These are phyloP conservation scores for Podaxis rugospora DNA, from an alignment of 768 basidiomycete species.

Conservation along the genomic window DNA sequence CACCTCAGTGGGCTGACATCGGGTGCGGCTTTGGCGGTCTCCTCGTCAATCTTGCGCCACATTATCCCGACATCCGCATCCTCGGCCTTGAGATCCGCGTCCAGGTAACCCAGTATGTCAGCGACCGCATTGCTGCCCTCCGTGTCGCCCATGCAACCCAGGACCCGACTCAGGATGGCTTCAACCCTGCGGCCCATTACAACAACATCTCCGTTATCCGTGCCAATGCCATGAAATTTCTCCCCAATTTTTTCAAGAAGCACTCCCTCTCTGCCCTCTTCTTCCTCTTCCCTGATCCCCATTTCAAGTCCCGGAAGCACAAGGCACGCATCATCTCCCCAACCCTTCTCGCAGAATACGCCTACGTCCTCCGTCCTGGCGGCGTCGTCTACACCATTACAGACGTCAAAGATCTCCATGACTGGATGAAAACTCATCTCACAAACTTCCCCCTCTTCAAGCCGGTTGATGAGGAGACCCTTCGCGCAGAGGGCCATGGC, in stretches of 20 bases:
- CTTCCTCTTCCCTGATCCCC: constrained; percentile 98
- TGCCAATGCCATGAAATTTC: constrained; percentile 98
- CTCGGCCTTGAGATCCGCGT: constrained; percentile 97
- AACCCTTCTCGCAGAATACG: constrained; percentile 96
- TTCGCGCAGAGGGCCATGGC: constrained; percentile 74
- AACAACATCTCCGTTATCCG: constrained; percentile 92
- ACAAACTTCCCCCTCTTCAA: constrained; percentile 85
- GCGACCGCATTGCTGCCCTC: constrained; percentile 90
- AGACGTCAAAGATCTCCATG: constrained; percentile 89
- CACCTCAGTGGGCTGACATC: constrained; percentile 79
- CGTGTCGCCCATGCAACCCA: constrained; percentile 53
- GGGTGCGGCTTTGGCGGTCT: constrained; percentile 98
- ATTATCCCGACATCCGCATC: constrained; percentile 90
- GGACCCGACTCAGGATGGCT: constrained; percentile 15
- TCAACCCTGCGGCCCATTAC: constrained; percentile 38
- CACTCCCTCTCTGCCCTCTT: constrained; percentile 90
- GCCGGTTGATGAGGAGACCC: constrained; percentile 64
- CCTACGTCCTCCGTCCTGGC: constrained; percentile 88
- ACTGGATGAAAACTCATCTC: constrained; percentile 95
- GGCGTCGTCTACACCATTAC: constrained; percentile 98
- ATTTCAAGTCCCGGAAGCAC: constrained; percentile 97
- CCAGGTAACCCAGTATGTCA: constrained; percentile 93
- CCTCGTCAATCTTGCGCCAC: constrained; percentile 80
- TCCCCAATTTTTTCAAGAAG: constrained; percentile 93
- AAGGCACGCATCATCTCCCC: constrained; percentile 98